Evolutionary conservation across 2,329 filamentous ascomycete species (phyloP), one percentile per base, ranked within the genome.

Genomic region (Leptographium galeiforme): DNA sequence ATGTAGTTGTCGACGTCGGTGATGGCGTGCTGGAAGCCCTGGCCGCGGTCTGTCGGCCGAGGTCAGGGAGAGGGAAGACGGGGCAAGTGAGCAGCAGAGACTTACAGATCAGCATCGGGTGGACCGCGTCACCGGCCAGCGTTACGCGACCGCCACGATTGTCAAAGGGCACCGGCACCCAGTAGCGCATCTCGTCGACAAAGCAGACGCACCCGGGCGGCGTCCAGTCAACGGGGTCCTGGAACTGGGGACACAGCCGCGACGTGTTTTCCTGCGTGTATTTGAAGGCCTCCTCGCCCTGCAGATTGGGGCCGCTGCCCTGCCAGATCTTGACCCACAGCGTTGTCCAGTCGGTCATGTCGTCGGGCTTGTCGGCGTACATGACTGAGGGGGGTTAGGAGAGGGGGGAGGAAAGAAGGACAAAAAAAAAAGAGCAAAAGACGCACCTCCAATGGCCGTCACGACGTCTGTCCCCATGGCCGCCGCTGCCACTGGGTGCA

Each of bases 81-180:
- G 7, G 36, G 14, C 18, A 19, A 32, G 14, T 2, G n/a, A 36
- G 8, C 18, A 43, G 36, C 4, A 43, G 19, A 44, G 10, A 56
- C 62, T 58, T 59, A 68, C 66, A 70, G 33, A 67, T 64, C 14
- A 71, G 60, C 71, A 75, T 74, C 0, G 72, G 68, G 61, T 76
- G 69, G 6, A 64, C 67, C 1, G 69, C 67, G 50, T 71, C 69
- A 13, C 69, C 68, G 0, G 65, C 66, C 3, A 70, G 60, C n/a
- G 68, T 69, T 13, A 67, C 61, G 25, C 66, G 59, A 1, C 66
- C 66, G 1, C 53, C 57, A 3, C 55, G 58, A 25, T 65, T 67
- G 30, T 66, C 59, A 61, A 65, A 71, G 0, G 57, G 54, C 18
- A 58, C 57, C 2, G 67, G 60, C 13, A 63, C 53, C 68, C 68